Conservation (phyloP, 176 grass and related monocot species). For the Microstegium vimineum region DNA sequence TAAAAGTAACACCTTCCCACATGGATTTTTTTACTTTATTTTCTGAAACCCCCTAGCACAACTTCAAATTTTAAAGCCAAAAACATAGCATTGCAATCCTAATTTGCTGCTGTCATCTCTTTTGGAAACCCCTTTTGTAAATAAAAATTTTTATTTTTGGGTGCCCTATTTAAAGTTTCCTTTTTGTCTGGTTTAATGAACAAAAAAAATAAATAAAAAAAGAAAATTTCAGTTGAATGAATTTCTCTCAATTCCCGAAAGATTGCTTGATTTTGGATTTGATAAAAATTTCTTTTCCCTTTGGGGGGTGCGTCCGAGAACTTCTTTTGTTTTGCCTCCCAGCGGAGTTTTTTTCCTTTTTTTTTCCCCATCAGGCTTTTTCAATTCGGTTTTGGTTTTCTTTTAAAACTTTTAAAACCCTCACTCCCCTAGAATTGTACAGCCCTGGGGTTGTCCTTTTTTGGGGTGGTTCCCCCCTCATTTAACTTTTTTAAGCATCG, state of each 20-base stretch:
- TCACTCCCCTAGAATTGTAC: too few species aligned
- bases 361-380: too few species aligned
- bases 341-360: not conserved
- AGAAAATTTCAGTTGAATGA: not conserved
- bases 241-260: not conserved
- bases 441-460: too few species aligned
- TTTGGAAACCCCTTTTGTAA: not conserved
- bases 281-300: not conserved
- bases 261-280: not conserved
- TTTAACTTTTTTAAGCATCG: too few species aligned
- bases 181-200: not conserved
- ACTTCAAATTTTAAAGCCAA: not conserved
- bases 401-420: too few species aligned
- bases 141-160: not conserved
- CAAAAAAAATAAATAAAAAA: not conserved
- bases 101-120: not conserved
- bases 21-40: not conserved
- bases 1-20: slow-evolving; percentile 57
- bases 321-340: not conserved
- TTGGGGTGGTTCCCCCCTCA: too few species aligned
- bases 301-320: not conserved
- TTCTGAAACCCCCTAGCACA: not conserved
- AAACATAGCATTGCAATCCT: slow-evolving; percentile 17
- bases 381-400: too few species aligned
- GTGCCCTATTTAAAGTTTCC: not conserved